These are phyloP conservation scores for Capniomyces stellatus DNA, from an alignment of 371 early-diverging fungal species.

Conservation along the genomic window DNA sequence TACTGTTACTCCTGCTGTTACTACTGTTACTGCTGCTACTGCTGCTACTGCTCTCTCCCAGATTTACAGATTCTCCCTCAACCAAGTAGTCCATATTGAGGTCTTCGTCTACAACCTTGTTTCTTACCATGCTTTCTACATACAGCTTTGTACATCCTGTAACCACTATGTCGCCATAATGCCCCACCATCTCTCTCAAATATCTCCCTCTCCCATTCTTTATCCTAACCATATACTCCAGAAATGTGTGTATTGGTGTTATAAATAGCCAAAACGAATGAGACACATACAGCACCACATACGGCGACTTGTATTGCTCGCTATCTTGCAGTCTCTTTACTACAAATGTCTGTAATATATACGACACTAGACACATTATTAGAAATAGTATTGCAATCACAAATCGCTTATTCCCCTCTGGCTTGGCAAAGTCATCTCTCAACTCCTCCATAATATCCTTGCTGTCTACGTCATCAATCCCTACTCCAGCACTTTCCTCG, in stretches of 20 bases:
- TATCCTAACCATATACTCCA: slow-evolving; percentile 23
- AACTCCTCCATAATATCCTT: no score
- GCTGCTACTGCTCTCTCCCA: no score
- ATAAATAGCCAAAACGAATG: slow-evolving; percentile 51
- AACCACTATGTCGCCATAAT: slow-evolving; percentile 18
- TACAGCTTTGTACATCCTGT: slow-evolving; percentile 16
- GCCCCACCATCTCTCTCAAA: slow-evolving; percentile 8
- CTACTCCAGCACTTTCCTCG: no score
- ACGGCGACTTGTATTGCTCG: slow-evolving; percentile 36
- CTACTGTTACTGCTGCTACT: no score
- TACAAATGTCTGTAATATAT: slow-evolving; percentile 6
- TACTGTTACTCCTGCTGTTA: slow-evolving; percentile 1
- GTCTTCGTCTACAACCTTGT: background rate
- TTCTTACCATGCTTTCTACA: background rate
- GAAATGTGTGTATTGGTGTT: slow-evolving; percentile 39
- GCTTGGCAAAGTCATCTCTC: no score
- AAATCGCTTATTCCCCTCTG: slow-evolving; percentile 11
- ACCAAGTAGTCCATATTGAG: background rate
- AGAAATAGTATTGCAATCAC: slow-evolving; percentile 12
- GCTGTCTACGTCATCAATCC: no score
- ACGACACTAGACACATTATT: slow-evolving; percentile 16
- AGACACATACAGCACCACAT: slow-evolving; percentile 58
- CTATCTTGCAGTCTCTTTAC: slow-evolving; percentile 12
- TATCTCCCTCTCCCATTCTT: slow-evolving; percentile 7
- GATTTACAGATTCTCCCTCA: background rate